A percentile compares a stretch with the other conserved stretches of the same genome.
Evolutionary conservation across 2,329 filamentous ascomycete genomes (phyloP).

Genomic region (Chrysoporthe cubensis): DNA sequence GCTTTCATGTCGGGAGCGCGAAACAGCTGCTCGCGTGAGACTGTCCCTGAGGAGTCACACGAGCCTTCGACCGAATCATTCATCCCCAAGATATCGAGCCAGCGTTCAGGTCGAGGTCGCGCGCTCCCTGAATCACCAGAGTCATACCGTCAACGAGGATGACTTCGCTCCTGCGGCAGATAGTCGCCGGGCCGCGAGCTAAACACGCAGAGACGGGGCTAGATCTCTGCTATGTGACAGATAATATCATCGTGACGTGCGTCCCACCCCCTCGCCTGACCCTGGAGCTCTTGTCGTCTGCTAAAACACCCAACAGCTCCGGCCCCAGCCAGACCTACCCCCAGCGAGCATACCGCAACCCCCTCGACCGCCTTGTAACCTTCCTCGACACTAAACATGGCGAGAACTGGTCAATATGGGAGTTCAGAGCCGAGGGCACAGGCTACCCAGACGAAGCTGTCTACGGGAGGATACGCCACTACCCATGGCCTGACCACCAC

Average conservation of each 20-base stretch:
- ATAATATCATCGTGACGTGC: slow-evolving; percentile 70
- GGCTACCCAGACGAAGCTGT: slow-evolving; percentile 93
- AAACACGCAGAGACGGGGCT: slow-evolving; percentile 86
- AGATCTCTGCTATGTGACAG: slow-evolving; percentile 94
- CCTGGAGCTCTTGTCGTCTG: neutral
- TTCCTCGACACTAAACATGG: slow-evolving; percentile 88
- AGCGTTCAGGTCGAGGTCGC: neutral
- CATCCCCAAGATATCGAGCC: neutral
- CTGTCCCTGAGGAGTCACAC: neutral
- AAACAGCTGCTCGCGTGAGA: neutral
- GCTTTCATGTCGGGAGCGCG: neutral
- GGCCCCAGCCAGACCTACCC: slow-evolving; percentile 90
- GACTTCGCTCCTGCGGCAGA: slow-evolving; percentile 83
- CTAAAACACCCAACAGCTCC: slow-evolving; percentile 64
- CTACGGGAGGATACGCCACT: slow-evolving; percentile 83
- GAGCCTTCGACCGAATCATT: neutral
- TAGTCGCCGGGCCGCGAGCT: slow-evolving; percentile 84
- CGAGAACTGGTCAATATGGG: slow-evolving; percentile 91
- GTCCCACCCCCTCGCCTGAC: slow-evolving; percentile 31
- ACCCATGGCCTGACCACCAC: slow-evolving; percentile 96
- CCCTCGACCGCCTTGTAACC: slow-evolving; percentile 80
- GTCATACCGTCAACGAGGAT: slow-evolving; percentile 41
- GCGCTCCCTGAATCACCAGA: neutral
- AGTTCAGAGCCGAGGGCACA: slow-evolving; percentile 95
- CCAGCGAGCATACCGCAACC: slow-evolving; percentile 90